Base-by-base conservation (phyloP, 2,329 filamentous ascomycete species). In the Verticillium klebahnii region DNA sequence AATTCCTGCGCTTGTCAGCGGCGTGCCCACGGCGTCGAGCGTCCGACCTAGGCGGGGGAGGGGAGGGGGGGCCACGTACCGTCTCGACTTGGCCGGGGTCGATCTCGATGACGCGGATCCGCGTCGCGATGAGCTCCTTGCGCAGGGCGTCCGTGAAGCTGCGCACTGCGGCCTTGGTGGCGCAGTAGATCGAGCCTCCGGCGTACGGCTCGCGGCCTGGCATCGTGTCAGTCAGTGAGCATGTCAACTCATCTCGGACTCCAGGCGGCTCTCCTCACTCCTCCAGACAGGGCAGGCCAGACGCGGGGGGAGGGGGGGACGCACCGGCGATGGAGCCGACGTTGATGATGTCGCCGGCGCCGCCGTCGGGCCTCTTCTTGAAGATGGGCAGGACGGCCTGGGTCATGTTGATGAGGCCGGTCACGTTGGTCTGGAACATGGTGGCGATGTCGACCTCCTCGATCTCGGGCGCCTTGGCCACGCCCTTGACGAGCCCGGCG, bases 351-450 rank as follows among this genome's bases (percentile, higher is more conserved):
- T 98, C 95, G 69, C 94, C 94, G 54, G 85, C 81, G 62, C 93
- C 93, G 63, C 90, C 89, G 61, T 94, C 83, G 72, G 78, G 85
- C 75, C 84, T 91, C 69, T 85, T 81, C 76, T 92, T 89, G 82
- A 93, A 96, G 73, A 93, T 88, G 59, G 91, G 87, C 19, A 98
- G 77, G 52, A 97, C 82, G 56, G 91, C 91, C 81, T 99, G 95
- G 0, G 95, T 98, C 90, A 98, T 92, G 81, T 94, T 91, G 80
- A 99, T 95, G 37, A 99, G 82, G 32, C 95, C 95, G 2, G 90
- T 95, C 59, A 98, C 93, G 74, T 99, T 99, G 62, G 95, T 98
- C 56, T 85, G 79, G 73, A 97, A 92, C 93, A 98, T 97, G 74
- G 88, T 71, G 69, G 90, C 83, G 69, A 97, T 90, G 77, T 99